These are phyloP conservation scores for Pachysandra terminalis DNA, from an alignment of 164 flowering plant species.

Conservation along the genomic window DNA sequence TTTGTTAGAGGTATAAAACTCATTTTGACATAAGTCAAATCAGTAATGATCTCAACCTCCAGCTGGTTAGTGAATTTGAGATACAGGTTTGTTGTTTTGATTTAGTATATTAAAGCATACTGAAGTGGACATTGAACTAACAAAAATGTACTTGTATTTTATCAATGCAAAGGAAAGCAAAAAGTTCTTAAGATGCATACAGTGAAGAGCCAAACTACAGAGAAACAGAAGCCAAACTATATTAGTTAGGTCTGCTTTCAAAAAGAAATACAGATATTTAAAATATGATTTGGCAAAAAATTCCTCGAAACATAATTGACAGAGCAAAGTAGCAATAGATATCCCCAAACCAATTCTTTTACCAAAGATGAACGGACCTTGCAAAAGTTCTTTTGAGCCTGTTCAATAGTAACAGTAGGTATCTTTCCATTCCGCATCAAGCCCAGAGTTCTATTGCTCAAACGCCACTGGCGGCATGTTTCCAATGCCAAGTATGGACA, in stretches of 20 bases:
- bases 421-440: constrained; percentile 97
- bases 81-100: too few species aligned
- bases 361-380: constrained; percentile 52
- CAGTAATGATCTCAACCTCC: too few species aligned
- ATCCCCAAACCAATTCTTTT: background rate
- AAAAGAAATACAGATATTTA: background rate
- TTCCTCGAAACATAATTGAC: too few species aligned
- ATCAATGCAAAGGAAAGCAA: background rate
- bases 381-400: constrained; percentile 89
- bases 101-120: background rate
- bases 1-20: too few species aligned
- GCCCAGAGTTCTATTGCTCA: constrained; percentile 92
- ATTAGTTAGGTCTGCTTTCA: background rate
- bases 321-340: background rate
- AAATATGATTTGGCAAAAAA: too few species aligned
- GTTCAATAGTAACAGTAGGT: constrained; percentile 98
- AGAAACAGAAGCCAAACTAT: background rate
- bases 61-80: too few species aligned
- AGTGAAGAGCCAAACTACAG: background rate
- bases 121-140: background rate
- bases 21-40: too few species aligned
- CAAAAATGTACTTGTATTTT: background rate
- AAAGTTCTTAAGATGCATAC: background rate
- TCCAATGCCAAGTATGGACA: constrained; percentile 97
- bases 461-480: constrained; percentile 98